Conservation (phyloP, 176 grass and related monocot genomes). For the Juncus inflexus region DNA sequence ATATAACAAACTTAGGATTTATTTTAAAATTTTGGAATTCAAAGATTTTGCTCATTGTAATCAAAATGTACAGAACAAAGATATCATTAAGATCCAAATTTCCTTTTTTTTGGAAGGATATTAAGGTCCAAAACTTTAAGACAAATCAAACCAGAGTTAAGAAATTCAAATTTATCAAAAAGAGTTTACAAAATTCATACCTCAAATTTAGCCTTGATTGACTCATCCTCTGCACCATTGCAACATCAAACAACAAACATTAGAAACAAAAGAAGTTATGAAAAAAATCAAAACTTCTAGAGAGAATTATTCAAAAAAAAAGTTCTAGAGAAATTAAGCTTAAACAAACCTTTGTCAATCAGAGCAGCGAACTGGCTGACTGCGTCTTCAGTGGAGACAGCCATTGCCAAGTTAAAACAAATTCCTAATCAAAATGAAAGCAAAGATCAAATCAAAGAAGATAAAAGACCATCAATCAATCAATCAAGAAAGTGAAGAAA, state of each 20-base stretch:
- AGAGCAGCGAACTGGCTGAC: constrained; percentile 9
- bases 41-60: no score
- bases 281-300: constrained; percentile 1
- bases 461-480: no score
- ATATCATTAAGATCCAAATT: constrained; percentile 3
- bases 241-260: neutral
- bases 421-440: neutral
- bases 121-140: no score
- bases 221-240: constrained; percentile 13
- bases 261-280: neutral
- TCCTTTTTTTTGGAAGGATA: no score
- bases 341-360: constrained; percentile 18
- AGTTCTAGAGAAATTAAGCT: neutral
- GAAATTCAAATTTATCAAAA: neutral
- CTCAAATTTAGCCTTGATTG: constrained; percentile 16
- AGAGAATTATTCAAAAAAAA: neutral
- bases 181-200: constrained; percentile 11
- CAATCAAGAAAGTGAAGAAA: neutral
- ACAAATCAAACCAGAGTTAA: no score
- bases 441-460: neutral
- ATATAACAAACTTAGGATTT: no score
- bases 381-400: neutral
- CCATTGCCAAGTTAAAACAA: constrained; percentile 8
- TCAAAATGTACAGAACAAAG: no score
- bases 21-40: no score